Evolutionary conservation across 2,329 filamentous ascomycete species (phyloP).

Genomic region (Dactylellina haptotyla): DNA sequence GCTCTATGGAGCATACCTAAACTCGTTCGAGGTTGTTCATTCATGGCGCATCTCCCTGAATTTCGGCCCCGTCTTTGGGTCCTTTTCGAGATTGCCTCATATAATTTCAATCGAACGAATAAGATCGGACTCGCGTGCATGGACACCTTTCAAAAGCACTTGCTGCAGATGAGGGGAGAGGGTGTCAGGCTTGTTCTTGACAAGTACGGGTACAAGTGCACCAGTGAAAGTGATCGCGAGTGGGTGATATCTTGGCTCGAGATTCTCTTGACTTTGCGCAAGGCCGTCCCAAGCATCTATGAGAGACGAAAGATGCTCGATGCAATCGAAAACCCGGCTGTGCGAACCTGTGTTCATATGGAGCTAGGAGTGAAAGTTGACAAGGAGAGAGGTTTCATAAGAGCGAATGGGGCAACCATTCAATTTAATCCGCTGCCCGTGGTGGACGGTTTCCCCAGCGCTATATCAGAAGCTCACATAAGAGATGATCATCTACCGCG

Average conservation of each 20-base stretch:
- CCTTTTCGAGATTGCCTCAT: not conserved
- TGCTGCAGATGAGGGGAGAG: not conserved
- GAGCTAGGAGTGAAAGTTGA: not conserved
- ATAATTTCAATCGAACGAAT: not conserved
- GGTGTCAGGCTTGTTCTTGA: not conserved
- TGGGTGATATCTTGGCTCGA: not conserved
- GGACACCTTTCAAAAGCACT: not conserved
- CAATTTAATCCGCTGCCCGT: not conserved
- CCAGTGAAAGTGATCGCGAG: not conserved
- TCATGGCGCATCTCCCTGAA: not conserved
- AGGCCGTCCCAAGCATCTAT: not conserved
- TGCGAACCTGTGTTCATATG: not conserved
- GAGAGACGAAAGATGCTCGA: not conserved
- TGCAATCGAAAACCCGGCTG: not conserved
- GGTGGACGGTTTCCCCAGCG: not conserved
- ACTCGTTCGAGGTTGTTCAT: not conserved
- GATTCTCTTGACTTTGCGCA: not conserved
- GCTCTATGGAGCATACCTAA: not conserved
- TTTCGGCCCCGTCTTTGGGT: not conserved
- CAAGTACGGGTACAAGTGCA: not conserved
- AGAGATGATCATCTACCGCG: not conserved
- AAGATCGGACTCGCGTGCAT: not conserved
- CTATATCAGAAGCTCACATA: not conserved
- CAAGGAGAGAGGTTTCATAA: not conserved
- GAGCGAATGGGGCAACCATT: not conserved